Percentiles rank a stretch among this genome's conserved stretches.
These are phyloP conservation scores for Grosmannia huntii DNA, from an alignment of 2,329 filamentous ascomycete species.

Conservation along the genomic window DNA sequence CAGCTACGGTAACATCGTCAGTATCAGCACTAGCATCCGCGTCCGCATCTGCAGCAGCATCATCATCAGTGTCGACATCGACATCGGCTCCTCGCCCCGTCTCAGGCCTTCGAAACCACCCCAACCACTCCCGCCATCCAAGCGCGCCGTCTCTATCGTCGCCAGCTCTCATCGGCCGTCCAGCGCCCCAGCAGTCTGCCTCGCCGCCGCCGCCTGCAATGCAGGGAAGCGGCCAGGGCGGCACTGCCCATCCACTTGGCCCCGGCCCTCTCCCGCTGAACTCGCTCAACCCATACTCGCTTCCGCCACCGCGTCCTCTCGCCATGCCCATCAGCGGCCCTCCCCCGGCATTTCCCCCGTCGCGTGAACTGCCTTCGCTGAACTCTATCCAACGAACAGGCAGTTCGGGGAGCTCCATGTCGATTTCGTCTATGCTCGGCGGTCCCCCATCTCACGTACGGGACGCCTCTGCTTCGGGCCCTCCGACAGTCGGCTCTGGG, in stretches of 20 bases:
- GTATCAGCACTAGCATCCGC: no score
- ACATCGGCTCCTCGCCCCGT: conserved; percentile 13
- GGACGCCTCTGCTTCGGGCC: conserved; percentile 21
- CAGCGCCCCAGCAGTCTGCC: conserved; percentile 28
- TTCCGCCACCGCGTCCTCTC: conserved; percentile 33
- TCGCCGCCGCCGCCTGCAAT: conserved; percentile 8
- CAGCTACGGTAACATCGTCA: background rate
- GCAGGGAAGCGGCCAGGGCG: conserved; percentile 7
- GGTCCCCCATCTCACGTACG: conserved; percentile 29
- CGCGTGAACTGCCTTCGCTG: conserved; percentile 41
- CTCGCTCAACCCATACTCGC: conserved; percentile 25
- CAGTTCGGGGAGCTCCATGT: conserved; percentile 42
- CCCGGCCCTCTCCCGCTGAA: conserved; percentile 1
- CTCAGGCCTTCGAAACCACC: background rate
- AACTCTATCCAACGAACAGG: conserved; percentile 34
- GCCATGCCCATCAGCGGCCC: conserved; percentile 30
- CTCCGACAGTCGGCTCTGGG: conserved; percentile 18
- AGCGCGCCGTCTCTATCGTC: conserved; percentile 32
- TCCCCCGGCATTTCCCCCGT: conserved; percentile 30
- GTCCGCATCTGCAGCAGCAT: background rate
- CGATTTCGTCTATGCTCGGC: conserved; percentile 48
- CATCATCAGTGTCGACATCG: background rate
- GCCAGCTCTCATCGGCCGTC: conserved; percentile 23
- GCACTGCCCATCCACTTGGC: background rate
- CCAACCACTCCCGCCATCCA: conserved; percentile 28